These are phyloP conservation scores for Silene conica DNA, from an alignment of 148 eudicot genomes.

Conservation along the genomic window DNA sequence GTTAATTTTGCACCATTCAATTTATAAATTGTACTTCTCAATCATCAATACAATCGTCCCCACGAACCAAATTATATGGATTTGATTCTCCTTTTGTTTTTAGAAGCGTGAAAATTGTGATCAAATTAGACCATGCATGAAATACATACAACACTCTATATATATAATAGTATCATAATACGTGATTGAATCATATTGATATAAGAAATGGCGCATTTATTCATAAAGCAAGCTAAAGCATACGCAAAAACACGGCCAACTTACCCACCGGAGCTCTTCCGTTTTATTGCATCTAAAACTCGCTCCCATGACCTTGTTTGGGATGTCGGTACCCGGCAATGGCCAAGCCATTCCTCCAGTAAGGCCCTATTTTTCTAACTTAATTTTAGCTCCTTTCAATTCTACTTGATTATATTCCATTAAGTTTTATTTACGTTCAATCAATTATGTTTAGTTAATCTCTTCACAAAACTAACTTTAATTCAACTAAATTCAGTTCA, in stretches of 20 bases:
- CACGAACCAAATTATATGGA: neutral
- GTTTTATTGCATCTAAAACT: slow-evolving; percentile 70
- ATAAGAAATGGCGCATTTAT: slow-evolving; percentile 52
- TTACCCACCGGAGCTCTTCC: slow-evolving; percentile 57
- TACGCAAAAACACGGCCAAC: slow-evolving; percentile 47
- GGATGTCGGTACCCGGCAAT: slow-evolving; percentile 56
- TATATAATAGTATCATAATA: no score
- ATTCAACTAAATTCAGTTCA: no score
- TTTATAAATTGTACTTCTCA: neutral
- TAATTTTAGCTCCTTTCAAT: no score
- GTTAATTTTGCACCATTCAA: neutral
- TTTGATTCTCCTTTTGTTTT: neutral
- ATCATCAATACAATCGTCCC: neutral
- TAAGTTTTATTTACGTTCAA: no score
- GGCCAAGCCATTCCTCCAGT: slow-evolving; percentile 80
- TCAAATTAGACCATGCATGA: neutral
- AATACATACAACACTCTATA: no score
- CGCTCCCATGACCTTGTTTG: slow-evolving; percentile 44
- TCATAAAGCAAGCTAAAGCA: slow-evolving; percentile 48
- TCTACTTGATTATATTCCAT: no score
- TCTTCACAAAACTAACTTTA: no score
- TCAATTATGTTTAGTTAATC: no score
- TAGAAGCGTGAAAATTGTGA: neutral
- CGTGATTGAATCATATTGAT: no score
- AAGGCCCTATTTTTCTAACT: no score